Evolutionary conservation across 768 basidiomycete genomes (phyloP).

Genomic region (Mycena sanguinolenta): DNA sequence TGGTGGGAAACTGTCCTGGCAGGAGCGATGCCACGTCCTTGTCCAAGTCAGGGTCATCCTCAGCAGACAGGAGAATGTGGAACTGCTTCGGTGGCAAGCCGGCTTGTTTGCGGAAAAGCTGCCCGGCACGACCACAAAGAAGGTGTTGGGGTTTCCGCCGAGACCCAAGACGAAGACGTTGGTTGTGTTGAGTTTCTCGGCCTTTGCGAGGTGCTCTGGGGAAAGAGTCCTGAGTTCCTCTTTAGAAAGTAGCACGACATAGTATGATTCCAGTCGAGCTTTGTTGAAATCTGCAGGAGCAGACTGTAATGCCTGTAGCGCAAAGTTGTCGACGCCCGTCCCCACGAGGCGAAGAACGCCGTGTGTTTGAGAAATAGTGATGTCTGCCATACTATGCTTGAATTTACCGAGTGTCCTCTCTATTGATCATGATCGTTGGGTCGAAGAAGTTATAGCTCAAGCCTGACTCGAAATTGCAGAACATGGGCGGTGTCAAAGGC

Average conservation of each 20-base stretch:
- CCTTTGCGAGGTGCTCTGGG: conserved; percentile 31
- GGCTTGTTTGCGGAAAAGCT: conserved; percentile 61
- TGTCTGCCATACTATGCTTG: no score
- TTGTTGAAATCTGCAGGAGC: conserved; percentile 10
- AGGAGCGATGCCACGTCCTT: conserved; percentile 63
- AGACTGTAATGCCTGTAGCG: conserved; percentile 2
- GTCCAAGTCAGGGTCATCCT: conserved; percentile 59
- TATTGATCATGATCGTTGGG: no score
- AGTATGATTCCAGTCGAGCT: neutral
- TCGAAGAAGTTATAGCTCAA: neutral
- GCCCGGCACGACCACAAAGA: conserved; percentile 66
- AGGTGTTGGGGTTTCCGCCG: conserved; percentile 53
- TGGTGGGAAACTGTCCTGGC: conserved; percentile 46
- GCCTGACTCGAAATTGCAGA: neutral
- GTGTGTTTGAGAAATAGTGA: conserved; percentile 1
- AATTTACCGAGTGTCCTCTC: no score
- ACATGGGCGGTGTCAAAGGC: neutral
- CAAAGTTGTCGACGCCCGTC: conserved; percentile 25
- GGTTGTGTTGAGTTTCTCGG: conserved; percentile 17
- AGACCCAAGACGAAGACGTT: conserved; percentile 55
- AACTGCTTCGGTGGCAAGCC: conserved; percentile 68
- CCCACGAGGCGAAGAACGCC: conserved; percentile 21
- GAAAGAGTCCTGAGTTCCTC: conserved; percentile 29
- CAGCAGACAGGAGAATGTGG: conserved; percentile 62
- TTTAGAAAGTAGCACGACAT: conserved; percentile 17